These are phyloP conservation scores for Candida anglica DNA, from an alignment of 805 yeast species.

Conservation along the genomic window DNA sequence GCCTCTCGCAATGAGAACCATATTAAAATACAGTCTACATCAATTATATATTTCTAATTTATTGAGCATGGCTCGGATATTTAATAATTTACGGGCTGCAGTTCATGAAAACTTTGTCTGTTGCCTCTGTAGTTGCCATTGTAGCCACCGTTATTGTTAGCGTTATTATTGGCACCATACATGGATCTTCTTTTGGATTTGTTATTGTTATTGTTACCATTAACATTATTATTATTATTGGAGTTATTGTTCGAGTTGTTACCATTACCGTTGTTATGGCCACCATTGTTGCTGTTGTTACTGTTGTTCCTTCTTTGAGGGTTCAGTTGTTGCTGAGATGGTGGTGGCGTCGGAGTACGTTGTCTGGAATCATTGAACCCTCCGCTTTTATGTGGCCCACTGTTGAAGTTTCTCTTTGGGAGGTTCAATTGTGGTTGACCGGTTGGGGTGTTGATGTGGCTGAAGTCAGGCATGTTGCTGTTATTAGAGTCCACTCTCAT, in stretches of 20 bases:
- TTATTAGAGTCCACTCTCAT: constrained; percentile 22
- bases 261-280: constrained; percentile 2
- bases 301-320: constrained; percentile 2
- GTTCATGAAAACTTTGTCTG: constrained; percentile 8
- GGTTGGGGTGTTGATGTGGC: constrained; percentile 13
- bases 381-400: neutral
- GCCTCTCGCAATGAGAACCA: neutral
- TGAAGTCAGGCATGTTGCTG: constrained; percentile 16
- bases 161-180: constrained; percentile 21
- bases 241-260: constrained; percentile 7
- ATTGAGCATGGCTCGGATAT: neutral
- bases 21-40: neutral
- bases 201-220: constrained; percentile 11
- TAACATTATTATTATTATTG: constrained; percentile 9
- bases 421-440: constrained; percentile 14
- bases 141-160: constrained; percentile 4
- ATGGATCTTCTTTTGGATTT: constrained; percentile 28
- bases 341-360: constrained; percentile 25
- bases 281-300: constrained; percentile 5
- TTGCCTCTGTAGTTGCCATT: constrained; percentile 6
- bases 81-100: constrained; percentile 5
- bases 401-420: constrained; percentile 11
- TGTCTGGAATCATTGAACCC: neutral
- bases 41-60: neutral
- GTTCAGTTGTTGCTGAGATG: too few relatives aligned